These are phyloP conservation scores for Phytophthora vignae DNA, from an alignment of 352 stramenopile species.

Conservation along the genomic window DNA sequence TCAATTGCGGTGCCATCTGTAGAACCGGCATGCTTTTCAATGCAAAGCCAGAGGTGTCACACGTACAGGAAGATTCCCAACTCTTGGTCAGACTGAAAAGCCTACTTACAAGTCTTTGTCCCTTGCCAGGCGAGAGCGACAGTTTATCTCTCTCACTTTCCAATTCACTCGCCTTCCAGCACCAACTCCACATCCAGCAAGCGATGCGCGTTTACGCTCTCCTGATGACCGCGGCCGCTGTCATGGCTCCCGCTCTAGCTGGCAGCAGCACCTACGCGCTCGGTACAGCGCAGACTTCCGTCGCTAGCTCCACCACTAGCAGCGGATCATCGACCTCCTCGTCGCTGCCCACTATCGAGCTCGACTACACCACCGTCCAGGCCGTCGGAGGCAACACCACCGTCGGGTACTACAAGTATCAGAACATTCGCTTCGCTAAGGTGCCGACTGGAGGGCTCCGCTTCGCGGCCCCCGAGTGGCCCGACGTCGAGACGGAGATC, in stretches of 20 bases:
- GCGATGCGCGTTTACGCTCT: constrained; percentile 24
- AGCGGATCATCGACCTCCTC: constrained; percentile 12
- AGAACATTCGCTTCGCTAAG: constrained; percentile 45
- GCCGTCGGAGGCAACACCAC: constrained; percentile 32
- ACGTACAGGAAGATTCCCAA: no score
- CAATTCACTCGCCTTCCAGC: background rate
- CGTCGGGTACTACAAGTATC: constrained; percentile 44
- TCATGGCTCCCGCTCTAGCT: constrained; percentile 7
- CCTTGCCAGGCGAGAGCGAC: no score
- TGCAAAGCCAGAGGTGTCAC: no score
- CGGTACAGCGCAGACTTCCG: constrained; percentile 1
- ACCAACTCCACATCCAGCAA: background rate
- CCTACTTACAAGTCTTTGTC: no score
- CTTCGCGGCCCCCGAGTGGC: constrained; percentile 33
- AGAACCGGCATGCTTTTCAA: no score
- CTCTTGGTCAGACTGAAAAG: no score
- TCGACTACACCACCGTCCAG: constrained; percentile 41
- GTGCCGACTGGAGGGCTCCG: constrained; percentile 33
- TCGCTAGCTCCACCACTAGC: constrained; percentile 3
- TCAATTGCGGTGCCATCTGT: no score
- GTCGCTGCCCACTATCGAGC: constrained; percentile 23
- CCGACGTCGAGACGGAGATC: constrained; percentile 24
- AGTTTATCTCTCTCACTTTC: constrained; percentile 3
- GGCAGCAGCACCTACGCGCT: constrained; percentile 1
- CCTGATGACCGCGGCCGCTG: constrained; percentile 5